Evolutionary conservation across 2,329 filamentous ascomycete genomes (phyloP), one percentile per base, ranked within the genome.

Genomic region (Delphinella strobiligena): DNA sequence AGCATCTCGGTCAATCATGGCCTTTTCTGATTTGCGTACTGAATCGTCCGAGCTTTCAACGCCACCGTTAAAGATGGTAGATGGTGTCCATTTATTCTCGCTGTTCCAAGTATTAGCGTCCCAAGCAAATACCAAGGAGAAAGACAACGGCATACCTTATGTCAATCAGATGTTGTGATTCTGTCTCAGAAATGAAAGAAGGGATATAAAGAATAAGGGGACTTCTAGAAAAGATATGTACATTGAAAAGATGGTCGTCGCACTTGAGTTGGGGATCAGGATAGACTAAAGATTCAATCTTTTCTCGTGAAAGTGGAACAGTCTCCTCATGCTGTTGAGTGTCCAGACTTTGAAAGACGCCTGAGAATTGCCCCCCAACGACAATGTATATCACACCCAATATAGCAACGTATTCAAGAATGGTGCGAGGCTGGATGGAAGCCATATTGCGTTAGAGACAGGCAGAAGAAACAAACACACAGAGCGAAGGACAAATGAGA

Each of bases 151-250:
- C 48, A 42, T 60, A 75, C 73, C 72, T 76, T 35, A 71, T 59
- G 4, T 59, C 51, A 5, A 77, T 56, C 19, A 76, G 54, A 48
- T 72, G 63, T n/a, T 62, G 54, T 10, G 63, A 62, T 52, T 78
- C 73, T 1, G 54, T 47, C 1, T 49, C 49, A 12, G 59, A 66
- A 27, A 78, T 44, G 51, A 77, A 78, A 27, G 63, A 59, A 50
- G 74, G 69, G 34, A 78, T 66, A 52, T 78, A 77, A 12, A 78
- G 61, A 5, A 79, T 61, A 44, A 78, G 53, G 2, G 74, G 74
- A 33, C 67, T 63, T 12, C 65, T 58, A 14, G 63, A 68, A 37
- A 76, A 60, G 4, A 78, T 57, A 47, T 72, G 67, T 2, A 69
- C 51, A 27, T 51, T 50, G 40, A 62, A 64, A 3, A 44, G 43